Evolutionary conservation across 2,329 filamentous ascomycete species (phyloP).

Genomic region (Alternaria infectoria): DNA sequence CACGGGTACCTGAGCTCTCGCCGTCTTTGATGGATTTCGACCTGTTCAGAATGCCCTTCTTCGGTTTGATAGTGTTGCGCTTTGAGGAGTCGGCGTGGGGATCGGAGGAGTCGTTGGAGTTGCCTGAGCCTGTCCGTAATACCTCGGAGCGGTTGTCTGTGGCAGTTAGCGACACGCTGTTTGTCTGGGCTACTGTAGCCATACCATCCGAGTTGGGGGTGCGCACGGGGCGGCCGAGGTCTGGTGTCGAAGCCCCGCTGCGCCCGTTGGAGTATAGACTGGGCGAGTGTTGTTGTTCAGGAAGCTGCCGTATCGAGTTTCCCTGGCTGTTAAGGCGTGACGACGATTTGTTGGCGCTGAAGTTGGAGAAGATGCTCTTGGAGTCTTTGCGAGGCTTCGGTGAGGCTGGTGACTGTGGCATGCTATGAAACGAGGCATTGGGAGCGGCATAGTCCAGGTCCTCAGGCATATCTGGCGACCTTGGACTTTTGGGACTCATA

Average conservation of each 20-base stretch:
- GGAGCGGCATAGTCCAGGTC: slow-evolving; percentile 39
- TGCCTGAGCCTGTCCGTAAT: slow-evolving; percentile 35
- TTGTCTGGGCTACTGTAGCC: neutral
- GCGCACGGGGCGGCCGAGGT: slow-evolving; percentile 49
- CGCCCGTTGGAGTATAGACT: slow-evolving; percentile 51
- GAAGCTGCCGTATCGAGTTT: slow-evolving; percentile 40
- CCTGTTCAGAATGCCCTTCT: slow-evolving; percentile 49
- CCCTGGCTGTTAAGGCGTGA: slow-evolving; percentile 49
- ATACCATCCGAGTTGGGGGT: slow-evolving; percentile 47
- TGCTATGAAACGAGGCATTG: slow-evolving; percentile 37
- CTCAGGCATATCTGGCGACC: slow-evolving; percentile 34
- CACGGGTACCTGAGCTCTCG: slow-evolving; percentile 32
- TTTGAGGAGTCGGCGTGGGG: slow-evolving; percentile 28
- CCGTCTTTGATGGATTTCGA: slow-evolving; percentile 55
- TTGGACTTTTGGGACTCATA: slow-evolving; percentile 44
- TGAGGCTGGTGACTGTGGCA: slow-evolving; percentile 43
- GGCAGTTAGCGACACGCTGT: slow-evolving; percentile 5
- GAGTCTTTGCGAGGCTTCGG: slow-evolving; percentile 48
- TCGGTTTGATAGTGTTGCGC: slow-evolving; percentile 34
- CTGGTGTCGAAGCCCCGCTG: slow-evolving; percentile 56
- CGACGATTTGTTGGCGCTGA: slow-evolving; percentile 56
- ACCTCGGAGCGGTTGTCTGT: slow-evolving; percentile 44
- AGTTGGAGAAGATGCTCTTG: slow-evolving; percentile 56
- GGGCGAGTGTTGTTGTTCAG: slow-evolving; percentile 42
- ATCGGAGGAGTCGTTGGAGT: slow-evolving; percentile 34